Conservation (phyloP, 768 basidiomycete genomes). For the Terana coerulea region DNA sequence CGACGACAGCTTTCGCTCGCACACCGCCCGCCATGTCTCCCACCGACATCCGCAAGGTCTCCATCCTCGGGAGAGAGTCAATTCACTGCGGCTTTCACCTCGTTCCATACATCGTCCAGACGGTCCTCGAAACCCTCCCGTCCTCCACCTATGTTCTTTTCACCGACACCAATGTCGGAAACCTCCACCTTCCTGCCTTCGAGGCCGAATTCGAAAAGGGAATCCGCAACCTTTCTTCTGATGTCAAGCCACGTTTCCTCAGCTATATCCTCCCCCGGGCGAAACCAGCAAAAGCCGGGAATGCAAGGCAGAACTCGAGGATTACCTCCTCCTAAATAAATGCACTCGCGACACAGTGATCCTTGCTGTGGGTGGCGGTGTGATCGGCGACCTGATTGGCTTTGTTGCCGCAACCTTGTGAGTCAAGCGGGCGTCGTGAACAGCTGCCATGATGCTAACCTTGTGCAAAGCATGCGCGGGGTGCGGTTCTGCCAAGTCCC, state of each 20-base stretch:
- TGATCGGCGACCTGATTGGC: conserved; percentile 94
- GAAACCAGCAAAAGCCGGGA: conserved; percentile 90
- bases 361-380: conserved; percentile 92
- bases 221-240: conserved; percentile 25
- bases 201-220: conserved; percentile 55
- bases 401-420: conserved; percentile 97
- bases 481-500: conserved; percentile 95
- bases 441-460: background rate
- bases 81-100: conserved; percentile 96
- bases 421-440: conserved; percentile 30
- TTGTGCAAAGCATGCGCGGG: conserved; percentile 81
- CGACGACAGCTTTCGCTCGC: background rate
- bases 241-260: conserved; percentile 60
- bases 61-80: conserved; percentile 78
- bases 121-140: conserved; percentile 63
- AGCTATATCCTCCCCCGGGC: conserved; percentile 81
- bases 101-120: conserved; percentile 76
- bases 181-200: conserved; percentile 70
- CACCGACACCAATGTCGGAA: conserved; percentile 89
- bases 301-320: conserved; percentile 91
- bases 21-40: conserved; percentile 14
- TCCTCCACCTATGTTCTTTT: conserved; percentile 89
- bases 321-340: conserved; percentile 81
- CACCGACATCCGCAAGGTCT: conserved; percentile 69
- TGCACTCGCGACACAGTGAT: conserved; percentile 94